Base-by-base conservation (phyloP, 148 eudicot species). In the Spergularia marina region DNA sequence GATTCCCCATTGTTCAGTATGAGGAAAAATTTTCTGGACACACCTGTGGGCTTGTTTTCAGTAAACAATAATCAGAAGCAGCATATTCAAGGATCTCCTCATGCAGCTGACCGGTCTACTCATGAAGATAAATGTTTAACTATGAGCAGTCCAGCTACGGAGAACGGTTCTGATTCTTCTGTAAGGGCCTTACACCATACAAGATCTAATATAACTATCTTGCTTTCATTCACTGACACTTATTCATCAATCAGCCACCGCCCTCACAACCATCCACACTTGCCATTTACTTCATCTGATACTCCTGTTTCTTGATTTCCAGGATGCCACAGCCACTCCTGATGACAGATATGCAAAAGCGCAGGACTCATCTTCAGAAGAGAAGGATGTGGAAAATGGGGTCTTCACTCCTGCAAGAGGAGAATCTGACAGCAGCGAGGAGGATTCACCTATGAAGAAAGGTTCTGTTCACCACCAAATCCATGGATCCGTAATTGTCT, bases 251-350 rank as follows among this genome's bases (percentile, higher is more conserved):
- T 30, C 49, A 34, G 14, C 40, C 15, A n/a, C 18, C 7, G 1
- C 49, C 5, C 41, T 30, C 17, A 30, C 66, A 14, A 25, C 49
- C 49, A 30, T 12, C 10, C 36, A 23, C 56, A 12, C 56, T 12
- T 5, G 51, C 69, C 70, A 53, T 20, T 75, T 40, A 53, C 1
- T 25, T 63, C 40, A 30, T 47, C 10, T 74, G 18, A 54, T 40
- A 10, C 34, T 59, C 76, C 77, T 68, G 17, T 73, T 84, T 84
- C 85, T 75, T 62, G 61, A 65, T 63, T 64, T 71, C 41, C 75
- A 92, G 97, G 86, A 84, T 81, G 87, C 70, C 73, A 53, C 73
- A 54, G 77, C 76, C 18, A 84, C 80, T 52, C 65, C 71, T 54
- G 83, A 84, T 70, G 77, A 83, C 41, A 68, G 86, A 63, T 71